These are phyloP conservation scores for Thymus mandschuricus DNA, from an alignment of 257 asterid genomes.

Conservation along the genomic window DNA sequence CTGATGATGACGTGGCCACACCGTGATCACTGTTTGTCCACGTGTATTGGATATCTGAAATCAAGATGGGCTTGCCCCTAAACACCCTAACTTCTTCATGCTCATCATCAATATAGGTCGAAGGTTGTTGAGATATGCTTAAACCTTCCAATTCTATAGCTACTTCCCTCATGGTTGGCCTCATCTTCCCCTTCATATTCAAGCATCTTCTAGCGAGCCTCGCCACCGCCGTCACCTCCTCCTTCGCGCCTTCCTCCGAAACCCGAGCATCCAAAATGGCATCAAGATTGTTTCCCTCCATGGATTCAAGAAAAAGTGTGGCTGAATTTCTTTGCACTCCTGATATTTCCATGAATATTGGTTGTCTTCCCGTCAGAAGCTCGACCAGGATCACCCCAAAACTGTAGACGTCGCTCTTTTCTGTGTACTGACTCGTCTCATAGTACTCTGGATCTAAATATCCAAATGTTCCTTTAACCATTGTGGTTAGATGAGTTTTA, in stretches of 20 bases:
- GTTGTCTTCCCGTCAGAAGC: too few relatives aligned
- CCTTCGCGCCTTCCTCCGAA: background rate
- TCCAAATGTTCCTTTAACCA: too few relatives aligned
- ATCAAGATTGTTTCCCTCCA: too few relatives aligned
- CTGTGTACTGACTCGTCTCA: background rate
- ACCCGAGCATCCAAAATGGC: background rate
- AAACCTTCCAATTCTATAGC: slow-evolving; percentile 20
- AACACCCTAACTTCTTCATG: background rate
- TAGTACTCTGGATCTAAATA: too few relatives aligned
- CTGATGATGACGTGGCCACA: background rate
- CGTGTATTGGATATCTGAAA: slow-evolving; percentile 4
- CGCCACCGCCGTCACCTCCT: slow-evolving; percentile 8
- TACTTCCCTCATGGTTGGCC: slow-evolving; percentile 34
- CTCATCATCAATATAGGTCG: background rate
- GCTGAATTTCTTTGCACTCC: too few relatives aligned
- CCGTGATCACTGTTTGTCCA: slow-evolving; percentile 6
- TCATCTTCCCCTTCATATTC: slow-evolving; percentile 23
- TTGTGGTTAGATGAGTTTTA: background rate
- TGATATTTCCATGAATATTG: too few relatives aligned
- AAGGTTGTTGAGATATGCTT: background rate
- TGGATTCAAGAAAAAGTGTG: too few relatives aligned
- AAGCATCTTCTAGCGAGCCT: slow-evolving; percentile 26
- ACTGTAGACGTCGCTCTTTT: too few relatives aligned
- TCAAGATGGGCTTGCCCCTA: background rate
- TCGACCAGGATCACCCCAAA: too few relatives aligned